Conservation (phyloP, 768 basidiomycete species). For the Lactifluus pinguis region DNA sequence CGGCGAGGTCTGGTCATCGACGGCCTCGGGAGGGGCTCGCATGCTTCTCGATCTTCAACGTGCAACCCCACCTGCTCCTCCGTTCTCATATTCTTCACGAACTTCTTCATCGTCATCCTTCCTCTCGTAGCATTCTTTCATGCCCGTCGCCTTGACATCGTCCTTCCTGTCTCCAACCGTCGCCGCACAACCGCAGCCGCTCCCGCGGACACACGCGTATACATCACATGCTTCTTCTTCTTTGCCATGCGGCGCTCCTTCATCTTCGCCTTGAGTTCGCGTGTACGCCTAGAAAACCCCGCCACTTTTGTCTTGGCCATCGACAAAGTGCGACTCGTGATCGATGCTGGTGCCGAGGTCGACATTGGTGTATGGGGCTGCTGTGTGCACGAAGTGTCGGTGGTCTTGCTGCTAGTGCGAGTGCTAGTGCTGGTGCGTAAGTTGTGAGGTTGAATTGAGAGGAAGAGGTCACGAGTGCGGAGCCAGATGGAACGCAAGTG, state of each 20-base stretch:
- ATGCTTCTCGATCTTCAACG: background rate
- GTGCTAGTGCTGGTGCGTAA: background rate
- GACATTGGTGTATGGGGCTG: constrained; percentile 1
- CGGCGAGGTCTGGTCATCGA: background rate
- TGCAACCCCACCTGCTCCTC: background rate
- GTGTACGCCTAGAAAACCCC: background rate
- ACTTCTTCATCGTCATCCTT: background rate
- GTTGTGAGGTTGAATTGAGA: background rate
- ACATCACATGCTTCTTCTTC: background rate
- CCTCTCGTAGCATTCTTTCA: background rate
- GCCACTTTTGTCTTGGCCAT: background rate
- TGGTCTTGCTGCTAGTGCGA: background rate
- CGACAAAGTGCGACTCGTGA: background rate
- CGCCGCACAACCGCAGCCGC: background rate
- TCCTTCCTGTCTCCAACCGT: background rate
- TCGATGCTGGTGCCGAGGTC: background rate
- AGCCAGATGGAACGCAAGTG: constrained; percentile 13
- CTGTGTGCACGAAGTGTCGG: background rate
- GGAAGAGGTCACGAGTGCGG: constrained; percentile 7
- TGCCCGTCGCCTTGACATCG: background rate
- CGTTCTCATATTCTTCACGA: background rate
- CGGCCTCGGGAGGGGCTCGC: background rate
- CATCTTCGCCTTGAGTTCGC: constrained; percentile 1
- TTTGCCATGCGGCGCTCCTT: background rate
- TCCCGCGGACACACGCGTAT: background rate